Evolutionary conservation across 2,329 filamentous ascomycete genomes (phyloP).

Genomic region (Metarhizium sp.): DNA sequence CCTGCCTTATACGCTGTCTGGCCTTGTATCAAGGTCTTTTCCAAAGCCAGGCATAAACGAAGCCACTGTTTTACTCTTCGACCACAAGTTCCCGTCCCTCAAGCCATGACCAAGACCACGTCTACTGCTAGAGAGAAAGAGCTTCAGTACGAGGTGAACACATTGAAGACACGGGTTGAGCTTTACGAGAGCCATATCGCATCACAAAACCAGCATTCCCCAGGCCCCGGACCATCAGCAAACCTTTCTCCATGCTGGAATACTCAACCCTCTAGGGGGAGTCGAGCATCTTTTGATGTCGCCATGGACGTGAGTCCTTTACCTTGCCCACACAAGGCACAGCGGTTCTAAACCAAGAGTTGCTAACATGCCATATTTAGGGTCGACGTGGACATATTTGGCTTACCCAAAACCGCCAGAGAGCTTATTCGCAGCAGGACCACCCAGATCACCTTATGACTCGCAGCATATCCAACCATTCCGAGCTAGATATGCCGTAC

Average conservation of each 20-base stretch:
- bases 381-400: not conserved
- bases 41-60: not conserved
- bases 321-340: not conserved
- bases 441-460: conserved; percentile 30
- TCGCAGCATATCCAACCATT: conserved; percentile 33
- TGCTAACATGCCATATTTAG: not conserved
- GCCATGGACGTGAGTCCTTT: conserved; percentile 4
- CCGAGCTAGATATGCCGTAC: conserved; percentile 22
- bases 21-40: not conserved
- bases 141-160: not conserved
- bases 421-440: conserved; percentile 19
- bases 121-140: not conserved
- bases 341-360: not conserved
- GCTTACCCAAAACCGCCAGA: conserved; percentile 11
- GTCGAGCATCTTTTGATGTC: not conserved
- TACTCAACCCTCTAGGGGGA: not conserved
- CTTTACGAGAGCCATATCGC: not conserved
- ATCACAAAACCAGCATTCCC: not conserved
- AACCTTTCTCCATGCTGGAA: not conserved
- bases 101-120: not conserved
- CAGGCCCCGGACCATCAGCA: not conserved
- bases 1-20: not conserved
- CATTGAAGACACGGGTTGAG: not conserved
- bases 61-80: not conserved
- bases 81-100: not conserved